A percentile compares a stretch with the other conserved stretches of the same genome.
These are phyloP conservation scores for Claviceps sp. DNA, from an alignment of 2,329 filamentous ascomycete species.

Conservation along the genomic window DNA sequence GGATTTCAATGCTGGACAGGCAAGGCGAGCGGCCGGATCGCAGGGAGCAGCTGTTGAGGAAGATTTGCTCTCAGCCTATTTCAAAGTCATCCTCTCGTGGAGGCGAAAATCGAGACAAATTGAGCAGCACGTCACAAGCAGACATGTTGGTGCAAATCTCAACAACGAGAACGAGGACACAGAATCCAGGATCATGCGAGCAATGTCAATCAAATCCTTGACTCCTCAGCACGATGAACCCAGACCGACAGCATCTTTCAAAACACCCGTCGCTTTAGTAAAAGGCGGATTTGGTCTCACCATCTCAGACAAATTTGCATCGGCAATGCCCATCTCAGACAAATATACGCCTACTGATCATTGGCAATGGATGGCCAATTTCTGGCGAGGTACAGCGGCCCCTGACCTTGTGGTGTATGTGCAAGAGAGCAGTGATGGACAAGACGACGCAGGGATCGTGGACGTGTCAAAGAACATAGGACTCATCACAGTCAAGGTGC, in stretches of 20 bases:
- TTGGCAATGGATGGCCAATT: conserved; percentile 93
- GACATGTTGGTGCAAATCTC: background rate
- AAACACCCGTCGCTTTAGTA: conserved; percentile 59
- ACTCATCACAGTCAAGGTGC: conserved; percentile 41
- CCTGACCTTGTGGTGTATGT: conserved; percentile 69
- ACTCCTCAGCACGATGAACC: conserved; percentile 5
- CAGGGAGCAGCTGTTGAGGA: conserved; percentile 12
- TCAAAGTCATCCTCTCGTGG: conserved; percentile 53
- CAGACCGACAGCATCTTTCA: conserved; percentile 8
- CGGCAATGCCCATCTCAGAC: conserved; percentile 60
- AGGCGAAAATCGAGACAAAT: conserved; percentile 64
- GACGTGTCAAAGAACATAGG: conserved; percentile 40
- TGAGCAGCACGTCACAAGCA: conserved; percentile 31
- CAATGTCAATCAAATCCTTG: conserved; percentile 2
- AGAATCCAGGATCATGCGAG: conserved; percentile 1
- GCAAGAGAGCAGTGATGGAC: conserved; percentile 21
- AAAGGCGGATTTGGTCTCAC: conserved; percentile 69
- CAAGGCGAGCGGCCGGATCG: background rate
- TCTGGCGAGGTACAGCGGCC: conserved; percentile 78
- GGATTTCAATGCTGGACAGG: background rate
- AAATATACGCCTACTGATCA: conserved; percentile 74
- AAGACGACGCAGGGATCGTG: conserved; percentile 32
- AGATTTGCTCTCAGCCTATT: conserved; percentile 43
- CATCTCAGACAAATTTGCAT: conserved; percentile 62
- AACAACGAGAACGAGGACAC: conserved; percentile 2